These are phyloP conservation scores for Musa schizocarpa DNA, from an alignment of 176 grass and related monocot genomes.

Conservation along the genomic window DNA sequence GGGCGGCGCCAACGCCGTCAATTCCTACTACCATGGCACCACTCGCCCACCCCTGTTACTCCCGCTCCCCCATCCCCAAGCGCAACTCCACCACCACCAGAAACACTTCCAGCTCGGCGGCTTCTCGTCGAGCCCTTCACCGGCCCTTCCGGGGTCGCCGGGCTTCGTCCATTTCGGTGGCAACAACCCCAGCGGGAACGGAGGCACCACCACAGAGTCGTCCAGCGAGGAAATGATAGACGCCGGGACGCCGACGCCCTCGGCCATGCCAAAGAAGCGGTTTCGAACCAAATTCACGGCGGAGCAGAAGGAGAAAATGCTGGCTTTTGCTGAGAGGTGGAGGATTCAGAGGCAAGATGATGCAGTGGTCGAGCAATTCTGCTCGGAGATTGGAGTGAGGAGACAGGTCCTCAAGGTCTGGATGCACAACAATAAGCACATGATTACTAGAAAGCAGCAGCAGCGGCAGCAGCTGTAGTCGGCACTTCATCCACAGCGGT, in stretches of 20 bases:
- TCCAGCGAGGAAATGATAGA: slow-evolving; percentile 15
- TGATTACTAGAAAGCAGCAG: neutral
- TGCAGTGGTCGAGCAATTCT: slow-evolving; percentile 14
- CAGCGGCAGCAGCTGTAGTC: neutral
- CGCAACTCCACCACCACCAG: neutral
- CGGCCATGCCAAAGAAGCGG: neutral
- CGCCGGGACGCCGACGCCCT: neutral
- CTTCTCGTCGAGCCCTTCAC: neutral
- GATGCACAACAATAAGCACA: slow-evolving; percentile 98
- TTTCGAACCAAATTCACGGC: slow-evolving; percentile 23
- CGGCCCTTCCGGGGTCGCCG: neutral
- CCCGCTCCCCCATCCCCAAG: neutral
- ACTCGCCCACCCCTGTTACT: neutral
- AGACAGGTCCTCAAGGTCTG: slow-evolving; percentile 72
- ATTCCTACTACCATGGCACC: neutral
- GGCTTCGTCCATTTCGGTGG: slow-evolving; percentile 10
- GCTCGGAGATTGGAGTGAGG: slow-evolving; percentile 11
- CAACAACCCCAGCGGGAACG: slow-evolving; percentile 13
- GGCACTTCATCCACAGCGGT: neutral
- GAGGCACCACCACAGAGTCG: slow-evolving; percentile 18
- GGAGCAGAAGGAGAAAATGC: slow-evolving; percentile 20
- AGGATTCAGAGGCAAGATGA: slow-evolving; percentile 12
- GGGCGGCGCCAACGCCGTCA: neutral
- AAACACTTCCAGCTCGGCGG: slow-evolving; percentile 1
- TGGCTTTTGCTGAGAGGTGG: slow-evolving; percentile 10